Conservation (phyloP, 768 basidiomycete genomes). For the Podaxis carcinomalis region DNA sequence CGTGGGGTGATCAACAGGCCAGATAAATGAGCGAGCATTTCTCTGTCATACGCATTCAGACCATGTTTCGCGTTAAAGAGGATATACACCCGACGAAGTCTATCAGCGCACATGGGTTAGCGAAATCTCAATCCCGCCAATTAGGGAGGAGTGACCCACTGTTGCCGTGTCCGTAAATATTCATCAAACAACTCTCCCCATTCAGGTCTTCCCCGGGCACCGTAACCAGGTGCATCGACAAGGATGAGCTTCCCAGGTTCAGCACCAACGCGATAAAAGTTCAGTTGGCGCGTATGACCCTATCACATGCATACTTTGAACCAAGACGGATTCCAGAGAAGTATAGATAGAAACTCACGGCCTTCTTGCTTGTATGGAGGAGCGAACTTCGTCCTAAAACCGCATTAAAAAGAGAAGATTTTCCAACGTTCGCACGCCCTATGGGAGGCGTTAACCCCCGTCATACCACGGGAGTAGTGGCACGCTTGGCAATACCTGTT, state of each 20-base stretch:
- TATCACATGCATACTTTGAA: constrained; percentile 22
- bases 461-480: not conserved
- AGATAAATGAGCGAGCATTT: constrained; percentile 58
- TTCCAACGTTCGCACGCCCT: constrained; percentile 80
- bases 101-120: constrained; percentile 21
- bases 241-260: constrained; percentile 57
- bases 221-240: constrained; percentile 83
- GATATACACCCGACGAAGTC: constrained; percentile 67
- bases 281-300: constrained; percentile 71
- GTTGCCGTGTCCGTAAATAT: constrained; percentile 55
- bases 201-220: constrained; percentile 64
- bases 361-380: constrained; percentile 63
- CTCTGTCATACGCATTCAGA: constrained; percentile 48
- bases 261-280: constrained; percentile 66
- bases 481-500: constrained; percentile 27
- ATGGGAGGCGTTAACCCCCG: not conserved
- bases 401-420: constrained; percentile 70
- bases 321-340: not conserved
- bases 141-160: constrained; percentile 38
- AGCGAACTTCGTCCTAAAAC: constrained; percentile 55
- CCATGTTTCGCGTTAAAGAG: constrained; percentile 67
- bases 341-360: constrained; percentile 40
- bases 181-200: constrained; percentile 71
- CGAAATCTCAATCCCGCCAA: constrained; percentile 7
- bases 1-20: constrained; percentile 31